These are phyloP conservation scores for Fusarium nurragi DNA, from an alignment of 2,329 filamentous ascomycete genomes.

Conservation along the genomic window DNA sequence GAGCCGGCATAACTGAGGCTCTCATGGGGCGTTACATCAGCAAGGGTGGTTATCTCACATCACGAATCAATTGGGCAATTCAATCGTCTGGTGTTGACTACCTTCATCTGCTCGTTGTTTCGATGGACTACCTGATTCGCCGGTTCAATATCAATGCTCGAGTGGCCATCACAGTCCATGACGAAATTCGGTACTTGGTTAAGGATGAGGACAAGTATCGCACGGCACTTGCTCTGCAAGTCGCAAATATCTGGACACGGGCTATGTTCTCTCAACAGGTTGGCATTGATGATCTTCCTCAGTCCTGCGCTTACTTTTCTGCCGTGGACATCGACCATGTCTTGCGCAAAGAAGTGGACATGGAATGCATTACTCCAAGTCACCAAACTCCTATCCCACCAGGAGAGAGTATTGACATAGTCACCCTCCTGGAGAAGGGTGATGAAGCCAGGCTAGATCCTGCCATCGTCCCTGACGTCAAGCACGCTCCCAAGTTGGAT, in stretches of 20 bases:
- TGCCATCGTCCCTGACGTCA: constrained; percentile 63
- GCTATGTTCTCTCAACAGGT: constrained; percentile 98
- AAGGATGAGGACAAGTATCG: constrained; percentile 86
- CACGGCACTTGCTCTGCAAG: constrained; percentile 89
- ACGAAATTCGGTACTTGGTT: constrained; percentile 95
- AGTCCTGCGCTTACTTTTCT: constrained; percentile 94
- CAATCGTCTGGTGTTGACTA: constrained; percentile 98
- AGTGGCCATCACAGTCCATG: constrained; percentile 92
- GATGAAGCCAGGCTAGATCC: constrained; percentile 74
- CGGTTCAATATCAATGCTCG: constrained; percentile 87
- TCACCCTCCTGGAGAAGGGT: constrained; percentile 78
- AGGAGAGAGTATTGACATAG: constrained; percentile 88
- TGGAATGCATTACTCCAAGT: constrained; percentile 94
- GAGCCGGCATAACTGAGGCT: constrained; percentile 95
- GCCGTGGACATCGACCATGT: constrained; percentile 96
- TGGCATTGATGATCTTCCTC: constrained; percentile 93
- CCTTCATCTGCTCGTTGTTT: constrained; percentile 88
- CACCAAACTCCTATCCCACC: constrained; percentile 80
- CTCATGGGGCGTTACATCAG: constrained; percentile 87
- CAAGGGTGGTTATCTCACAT: constrained; percentile 93
- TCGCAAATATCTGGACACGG: constrained; percentile 95
- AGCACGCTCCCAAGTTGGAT: constrained; percentile 65
- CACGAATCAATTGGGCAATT: constrained; percentile 98
- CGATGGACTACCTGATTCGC: constrained; percentile 92
- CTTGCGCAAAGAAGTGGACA: constrained; percentile 96